These are phyloP conservation scores for Scheffersomyces amazonensis DNA, from an alignment of 805 yeast genomes.

Conservation along the genomic window DNA sequence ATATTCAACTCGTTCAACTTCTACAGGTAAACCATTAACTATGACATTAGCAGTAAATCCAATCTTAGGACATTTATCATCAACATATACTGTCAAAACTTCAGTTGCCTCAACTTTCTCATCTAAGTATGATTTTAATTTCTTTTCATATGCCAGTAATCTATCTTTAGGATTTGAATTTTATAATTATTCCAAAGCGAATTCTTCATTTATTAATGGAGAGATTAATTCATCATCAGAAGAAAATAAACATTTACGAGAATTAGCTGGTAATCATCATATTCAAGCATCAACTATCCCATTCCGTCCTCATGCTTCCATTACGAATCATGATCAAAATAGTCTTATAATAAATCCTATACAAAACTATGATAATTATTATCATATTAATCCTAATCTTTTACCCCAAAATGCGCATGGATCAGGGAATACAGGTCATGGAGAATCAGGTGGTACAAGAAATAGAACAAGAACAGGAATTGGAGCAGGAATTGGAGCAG, in stretches of 20 bases:
- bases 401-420: conserved; percentile 5
- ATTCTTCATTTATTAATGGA: conserved; percentile 3
- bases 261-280: not conserved
- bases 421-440: conserved; percentile 2
- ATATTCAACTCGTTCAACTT: conserved; percentile 80
- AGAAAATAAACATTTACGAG: conserved; percentile 1
- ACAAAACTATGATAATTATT: conserved; percentile 20
- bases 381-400: conserved; percentile 24
- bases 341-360: conserved; percentile 19
- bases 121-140: conserved; percentile 83
- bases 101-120: conserved; percentile 72
- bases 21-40: conserved; percentile 86
- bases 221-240: conserved; percentile 4
- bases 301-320: conserved; percentile 1
- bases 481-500: no score
- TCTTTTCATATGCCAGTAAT: conserved; percentile 87
- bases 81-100: conserved; percentile 84
- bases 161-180: conserved; percentile 83
- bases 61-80: conserved; percentile 80
- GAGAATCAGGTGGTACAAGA: conserved; percentile 5
- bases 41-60: conserved; percentile 88
- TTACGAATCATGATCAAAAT: conserved; percentile 1
- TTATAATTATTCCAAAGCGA: conserved; percentile 48
- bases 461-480: no score
- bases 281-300: not conserved